These are phyloP conservation scores for Calocybe gambosa DNA, from an alignment of 1,284 basidiomycete genomes.

Conservation along the genomic window DNA sequence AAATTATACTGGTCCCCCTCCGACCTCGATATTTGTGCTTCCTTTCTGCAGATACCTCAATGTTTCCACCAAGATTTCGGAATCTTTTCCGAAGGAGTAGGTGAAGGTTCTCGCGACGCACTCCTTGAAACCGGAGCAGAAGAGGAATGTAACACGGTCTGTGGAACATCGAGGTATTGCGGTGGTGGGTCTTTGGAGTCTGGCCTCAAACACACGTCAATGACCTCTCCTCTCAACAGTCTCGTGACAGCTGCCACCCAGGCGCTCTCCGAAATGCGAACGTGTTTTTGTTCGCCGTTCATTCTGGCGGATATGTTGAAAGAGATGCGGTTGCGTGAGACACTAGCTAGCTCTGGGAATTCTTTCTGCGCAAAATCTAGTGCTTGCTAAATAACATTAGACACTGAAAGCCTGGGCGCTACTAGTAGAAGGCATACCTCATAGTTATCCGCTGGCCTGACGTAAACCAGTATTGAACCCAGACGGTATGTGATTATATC, in stretches of 20 bases:
- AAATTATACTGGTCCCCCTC: too few relatives aligned
- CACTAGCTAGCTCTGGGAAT: slow-evolving; percentile 37
- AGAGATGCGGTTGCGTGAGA: slow-evolving; percentile 37
- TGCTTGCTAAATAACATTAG: slow-evolving; percentile 37
- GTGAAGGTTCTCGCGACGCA: slow-evolving; percentile 18
- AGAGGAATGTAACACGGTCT: slow-evolving; percentile 16
- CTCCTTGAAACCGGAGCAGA: slow-evolving; percentile 18
- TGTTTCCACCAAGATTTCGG: slow-evolving; percentile 36
- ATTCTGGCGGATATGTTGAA: slow-evolving; percentile 37
- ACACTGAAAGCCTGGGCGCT: not conserved
- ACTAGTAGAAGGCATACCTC: slow-evolving; percentile 26
- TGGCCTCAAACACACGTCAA: slow-evolving; percentile 39
- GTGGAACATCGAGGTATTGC: slow-evolving; percentile 29
- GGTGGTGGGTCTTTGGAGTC: slow-evolving; percentile 27
- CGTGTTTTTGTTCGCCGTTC: slow-evolving; percentile 25
- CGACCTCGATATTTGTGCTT: not conserved
- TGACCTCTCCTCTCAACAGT: slow-evolving; percentile 47
- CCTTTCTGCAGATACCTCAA: slow-evolving; percentile 1
- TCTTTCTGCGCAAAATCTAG: slow-evolving; percentile 43
- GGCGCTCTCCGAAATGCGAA: slow-evolving; percentile 51
- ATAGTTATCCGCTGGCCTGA: slow-evolving; percentile 41
- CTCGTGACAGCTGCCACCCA: slow-evolving; percentile 42
- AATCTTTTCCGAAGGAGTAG: slow-evolving; percentile 14
- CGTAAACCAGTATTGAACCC: slow-evolving; percentile 43
- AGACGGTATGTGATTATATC: slow-evolving; percentile 51